Percentiles rank a stretch among this genome's conserved stretches.
phyloP scores from a whole-genome alignment of 2,329 filamentous ascomycete species.

The Xylariales sp. region DNA sequence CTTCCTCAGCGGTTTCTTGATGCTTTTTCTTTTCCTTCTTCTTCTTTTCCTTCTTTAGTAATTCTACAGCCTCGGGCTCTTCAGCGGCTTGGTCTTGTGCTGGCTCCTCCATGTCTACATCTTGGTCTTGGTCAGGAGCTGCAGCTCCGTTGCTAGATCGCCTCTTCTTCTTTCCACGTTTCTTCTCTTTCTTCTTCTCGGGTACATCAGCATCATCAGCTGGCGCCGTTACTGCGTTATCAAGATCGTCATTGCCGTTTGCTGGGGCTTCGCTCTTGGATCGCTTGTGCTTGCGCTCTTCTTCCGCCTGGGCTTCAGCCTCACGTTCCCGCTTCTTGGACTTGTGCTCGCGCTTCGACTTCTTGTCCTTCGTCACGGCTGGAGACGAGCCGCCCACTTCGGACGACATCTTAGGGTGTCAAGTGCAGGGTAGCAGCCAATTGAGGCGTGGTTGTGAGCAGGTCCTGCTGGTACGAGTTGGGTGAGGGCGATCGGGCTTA shows the following conservation, averaged over 20 bases:
- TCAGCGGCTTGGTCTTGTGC: constrained; percentile 17
- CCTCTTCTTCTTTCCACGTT: too few relatives aligned
- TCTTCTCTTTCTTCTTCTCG: too few relatives aligned
- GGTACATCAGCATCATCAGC: too few relatives aligned
- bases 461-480: not conserved
- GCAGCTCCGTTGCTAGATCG: too few relatives aligned
- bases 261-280: constrained; percentile 32
- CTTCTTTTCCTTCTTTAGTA: constrained; percentile 24
- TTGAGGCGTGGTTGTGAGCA: not conserved
- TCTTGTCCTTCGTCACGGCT: constrained; percentile 14
- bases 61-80: constrained; percentile 4
- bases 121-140: constrained; percentile 39
- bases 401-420: too few relatives aligned
- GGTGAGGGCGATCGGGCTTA: not conserved
- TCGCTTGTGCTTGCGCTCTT: constrained; percentile 45
- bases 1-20: constrained; percentile 13
- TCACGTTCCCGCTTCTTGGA: constrained; percentile 22
- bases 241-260: constrained; percentile 5
- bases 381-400: too few relatives aligned
- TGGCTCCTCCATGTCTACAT: constrained; percentile 31
- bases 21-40: constrained; percentile 19
- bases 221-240: not conserved
- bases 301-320: constrained; percentile 11
- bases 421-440: not conserved
- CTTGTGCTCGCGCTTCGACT: constrained; percentile 14